Evolutionary conservation across 1,284 basidiomycete species (phyloP).

Genomic region (Filobasidium uniguttulatum): DNA sequence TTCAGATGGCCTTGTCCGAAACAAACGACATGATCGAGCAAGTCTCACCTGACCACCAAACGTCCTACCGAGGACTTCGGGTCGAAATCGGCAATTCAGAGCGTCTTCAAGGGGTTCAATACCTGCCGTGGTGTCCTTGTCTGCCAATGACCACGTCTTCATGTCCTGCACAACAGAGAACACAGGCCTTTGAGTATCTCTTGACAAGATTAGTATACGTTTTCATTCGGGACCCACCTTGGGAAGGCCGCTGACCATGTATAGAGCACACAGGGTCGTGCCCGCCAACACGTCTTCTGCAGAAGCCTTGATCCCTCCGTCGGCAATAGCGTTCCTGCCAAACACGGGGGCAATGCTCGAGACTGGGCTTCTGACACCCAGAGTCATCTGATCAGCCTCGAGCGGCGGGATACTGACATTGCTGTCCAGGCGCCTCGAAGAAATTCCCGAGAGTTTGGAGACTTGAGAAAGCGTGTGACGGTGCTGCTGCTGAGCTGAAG

Average conservation of each 20-base stretch:
- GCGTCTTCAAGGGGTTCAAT: conserved; percentile 75
- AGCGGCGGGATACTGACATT: not conserved
- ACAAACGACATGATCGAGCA: not conserved
- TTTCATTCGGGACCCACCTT: conserved; percentile 27
- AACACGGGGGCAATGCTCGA: not conserved
- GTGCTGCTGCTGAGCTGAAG: not conserved
- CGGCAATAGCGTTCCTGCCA: not conserved
- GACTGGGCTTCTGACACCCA: not conserved
- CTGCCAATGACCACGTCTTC: conserved; percentile 69
- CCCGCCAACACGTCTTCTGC: not conserved
- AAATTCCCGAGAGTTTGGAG: not conserved
- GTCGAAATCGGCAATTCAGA: conserved; percentile 82
- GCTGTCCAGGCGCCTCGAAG: not conserved
- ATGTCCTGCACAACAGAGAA: conserved; percentile 24
- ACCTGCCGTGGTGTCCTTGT: conserved; percentile 70
- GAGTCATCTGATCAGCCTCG: not conserved
- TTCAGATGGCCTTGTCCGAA: not conserved
- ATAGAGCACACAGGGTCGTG: conserved; percentile 22
- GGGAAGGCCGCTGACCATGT: conserved; percentile 41
- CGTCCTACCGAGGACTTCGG: conserved; percentile 80
- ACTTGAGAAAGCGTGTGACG: not conserved
- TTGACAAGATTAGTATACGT: not conserved
- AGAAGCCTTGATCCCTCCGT: not conserved
- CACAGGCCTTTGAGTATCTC: conserved; percentile 8
- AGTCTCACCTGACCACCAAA: conserved; percentile 51